Percentiles rank a stretch among this genome's conserved stretches.
Conservation (phyloP, 306 rosid genomes). For the Gleditsia sinensis region DNA sequence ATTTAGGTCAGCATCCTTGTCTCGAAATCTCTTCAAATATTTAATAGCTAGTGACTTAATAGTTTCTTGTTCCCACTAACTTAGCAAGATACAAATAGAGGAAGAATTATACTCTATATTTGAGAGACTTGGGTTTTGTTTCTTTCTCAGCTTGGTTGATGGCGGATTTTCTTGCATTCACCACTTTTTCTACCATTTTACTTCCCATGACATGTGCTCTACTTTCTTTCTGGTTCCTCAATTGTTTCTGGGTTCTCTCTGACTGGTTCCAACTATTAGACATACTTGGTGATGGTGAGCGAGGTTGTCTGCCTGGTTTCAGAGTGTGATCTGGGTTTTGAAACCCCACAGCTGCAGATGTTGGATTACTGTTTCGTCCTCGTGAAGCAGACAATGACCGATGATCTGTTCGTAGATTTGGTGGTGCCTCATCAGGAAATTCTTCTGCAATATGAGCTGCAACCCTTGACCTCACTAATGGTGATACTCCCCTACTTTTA, state of each 20-base stretch:
- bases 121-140: conserved; percentile 36
- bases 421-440: conserved; percentile 55
- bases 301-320: conserved; percentile 48
- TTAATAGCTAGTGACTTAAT: not conserved
- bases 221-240: conserved; percentile 34
- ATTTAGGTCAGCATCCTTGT: not conserved
- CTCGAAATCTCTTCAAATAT: not conserved
- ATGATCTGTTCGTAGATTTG: conserved; percentile 57
- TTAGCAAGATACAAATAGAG: not conserved
- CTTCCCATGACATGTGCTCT: conserved; percentile 63
- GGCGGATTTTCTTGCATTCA: conserved; percentile 68
- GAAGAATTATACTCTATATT: conserved; percentile 34
- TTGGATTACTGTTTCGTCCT: conserved; percentile 43
- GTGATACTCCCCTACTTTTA: conserved; percentile 53
- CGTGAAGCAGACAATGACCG: conserved; percentile 56
- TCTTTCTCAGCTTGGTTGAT: conserved; percentile 42
- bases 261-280: conserved; percentile 49
- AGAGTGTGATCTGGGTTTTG: conserved; percentile 34
- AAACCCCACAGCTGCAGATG: conserved; percentile 20
- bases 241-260: conserved; percentile 35
- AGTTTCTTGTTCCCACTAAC: not conserved
- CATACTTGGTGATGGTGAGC: conserved; percentile 71
- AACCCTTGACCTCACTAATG: conserved; percentile 51
- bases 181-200: conserved; percentile 77
- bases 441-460: conserved; percentile 36